Evolutionary conservation across 768 basidiomycete genomes (phyloP).

Genomic region (Polyporus arcularius): DNA sequence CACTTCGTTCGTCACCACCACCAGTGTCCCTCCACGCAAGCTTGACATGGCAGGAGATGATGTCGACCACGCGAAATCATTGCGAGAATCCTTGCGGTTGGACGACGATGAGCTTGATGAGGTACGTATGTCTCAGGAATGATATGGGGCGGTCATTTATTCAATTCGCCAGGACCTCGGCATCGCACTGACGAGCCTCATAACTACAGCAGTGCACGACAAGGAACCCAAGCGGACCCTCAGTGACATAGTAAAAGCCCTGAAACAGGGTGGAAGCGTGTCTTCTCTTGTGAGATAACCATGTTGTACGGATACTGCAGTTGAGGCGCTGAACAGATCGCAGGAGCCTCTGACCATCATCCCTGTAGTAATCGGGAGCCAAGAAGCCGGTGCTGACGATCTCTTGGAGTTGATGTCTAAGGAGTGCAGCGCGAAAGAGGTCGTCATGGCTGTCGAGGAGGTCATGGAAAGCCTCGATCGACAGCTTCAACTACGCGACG

Average conservation of each 20-base stretch:
- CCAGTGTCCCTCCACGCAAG: too few species aligned
- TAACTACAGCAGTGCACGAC: slow-evolving; percentile 21
- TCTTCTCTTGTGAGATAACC: slow-evolving; percentile 19
- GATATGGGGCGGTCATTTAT: background rate
- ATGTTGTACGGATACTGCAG: background rate
- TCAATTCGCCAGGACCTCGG: slow-evolving; percentile 18
- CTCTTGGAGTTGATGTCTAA: slow-evolving; percentile 36
- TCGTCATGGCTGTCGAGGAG: slow-evolving; percentile 44
- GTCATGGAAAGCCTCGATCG: slow-evolving; percentile 34
- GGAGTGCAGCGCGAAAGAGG: slow-evolving; percentile 41
- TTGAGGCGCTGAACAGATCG: background rate
- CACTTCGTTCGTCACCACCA: too few species aligned
- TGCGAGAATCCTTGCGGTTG: background rate
- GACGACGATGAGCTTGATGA: slow-evolving; percentile 8
- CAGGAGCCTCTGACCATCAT: slow-evolving; percentile 45
- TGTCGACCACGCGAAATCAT: background rate
- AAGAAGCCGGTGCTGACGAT: slow-evolving; percentile 30
- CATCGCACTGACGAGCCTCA: slow-evolving; percentile 18
- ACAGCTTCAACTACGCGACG: slow-evolving; percentile 1
- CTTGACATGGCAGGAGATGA: background rate
- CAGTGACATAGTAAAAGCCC: slow-evolving; percentile 9
- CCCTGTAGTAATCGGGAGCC: slow-evolving; percentile 36
- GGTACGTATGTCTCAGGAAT: background rate
- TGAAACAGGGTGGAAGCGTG: slow-evolving; percentile 13
- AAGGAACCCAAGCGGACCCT: slow-evolving; percentile 14